Evolutionary conservation across 768 basidiomycete genomes (phyloP).

Genomic region (Pisolithus sp.): DNA sequence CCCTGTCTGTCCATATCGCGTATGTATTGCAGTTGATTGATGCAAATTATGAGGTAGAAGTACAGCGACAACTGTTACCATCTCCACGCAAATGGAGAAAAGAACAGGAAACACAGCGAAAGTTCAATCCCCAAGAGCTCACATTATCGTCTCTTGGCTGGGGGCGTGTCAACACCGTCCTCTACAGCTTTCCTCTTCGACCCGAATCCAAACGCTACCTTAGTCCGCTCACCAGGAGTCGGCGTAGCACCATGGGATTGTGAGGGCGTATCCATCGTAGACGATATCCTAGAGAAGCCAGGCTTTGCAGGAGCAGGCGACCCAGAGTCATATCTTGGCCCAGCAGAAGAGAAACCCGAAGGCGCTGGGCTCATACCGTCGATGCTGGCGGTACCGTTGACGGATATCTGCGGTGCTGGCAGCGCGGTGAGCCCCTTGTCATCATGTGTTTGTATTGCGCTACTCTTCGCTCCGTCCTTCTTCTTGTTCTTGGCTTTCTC

Average conservation of each 20-base stretch:
- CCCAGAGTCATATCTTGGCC: constrained; percentile 31
- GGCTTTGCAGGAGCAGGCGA: constrained; percentile 57
- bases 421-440: constrained; percentile 66
- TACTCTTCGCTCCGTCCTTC: constrained; percentile 54
- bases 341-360: constrained; percentile 28
- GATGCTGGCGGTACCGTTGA: constrained; percentile 29
- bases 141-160: constrained; percentile 46
- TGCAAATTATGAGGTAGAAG: too few species aligned
- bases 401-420: constrained; percentile 45
- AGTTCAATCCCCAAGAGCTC: not conserved
- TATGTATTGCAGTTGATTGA: too few species aligned
- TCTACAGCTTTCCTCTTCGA: constrained; percentile 75
- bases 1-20: too few species aligned
- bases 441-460: constrained; percentile 39
- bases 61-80: not conserved
- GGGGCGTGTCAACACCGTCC: constrained; percentile 60
- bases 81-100: not conserved
- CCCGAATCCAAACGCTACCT: constrained; percentile 72
- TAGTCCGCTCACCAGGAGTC: constrained; percentile 58
- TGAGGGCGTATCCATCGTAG: constrained; percentile 44
- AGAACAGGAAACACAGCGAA: not conserved
- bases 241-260: constrained; percentile 43
- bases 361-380: constrained; percentile 38
- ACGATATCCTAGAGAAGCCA: constrained; percentile 72
- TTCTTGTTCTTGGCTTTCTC: constrained; percentile 78